Evolutionary conservation across 2,329 filamentous ascomycete species (phyloP).

Genomic region (Seiridium cupressi): DNA sequence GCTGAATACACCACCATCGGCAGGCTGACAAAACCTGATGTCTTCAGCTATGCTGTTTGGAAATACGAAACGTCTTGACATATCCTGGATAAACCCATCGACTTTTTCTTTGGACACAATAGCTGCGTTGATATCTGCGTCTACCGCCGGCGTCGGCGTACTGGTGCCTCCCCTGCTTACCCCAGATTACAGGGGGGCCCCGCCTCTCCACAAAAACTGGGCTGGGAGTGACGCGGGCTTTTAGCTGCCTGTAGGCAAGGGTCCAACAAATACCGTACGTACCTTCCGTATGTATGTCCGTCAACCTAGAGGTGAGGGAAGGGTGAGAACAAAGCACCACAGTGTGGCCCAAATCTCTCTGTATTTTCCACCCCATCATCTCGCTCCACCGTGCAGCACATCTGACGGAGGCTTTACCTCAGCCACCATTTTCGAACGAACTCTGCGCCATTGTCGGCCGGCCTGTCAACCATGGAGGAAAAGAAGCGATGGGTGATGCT

Average conservation of each 20-base stretch:
- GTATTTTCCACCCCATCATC: not conserved
- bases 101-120: too few relatives aligned
- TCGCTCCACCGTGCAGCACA: not conserved
- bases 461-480: not conserved
- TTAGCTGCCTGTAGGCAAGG: not conserved
- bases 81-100: too few relatives aligned
- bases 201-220: not conserved
- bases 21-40: too few relatives aligned
- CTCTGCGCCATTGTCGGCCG: too few relatives aligned
- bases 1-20: too few relatives aligned
- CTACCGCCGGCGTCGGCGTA: too few relatives aligned
- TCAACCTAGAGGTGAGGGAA: not conserved
- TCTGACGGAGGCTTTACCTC: too few relatives aligned
- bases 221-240: not conserved
- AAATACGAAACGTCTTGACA: too few relatives aligned
- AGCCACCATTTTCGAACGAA: too few relatives aligned
- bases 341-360: not conserved
- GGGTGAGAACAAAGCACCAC: not conserved
- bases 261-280: not conserved
- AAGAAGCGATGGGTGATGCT: constrained; percentile 5
- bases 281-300: not conserved
- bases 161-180: not conserved
- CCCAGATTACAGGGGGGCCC: not conserved
- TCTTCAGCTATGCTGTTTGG: too few relatives aligned
- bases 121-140: too few relatives aligned